These are phyloP conservation scores for Gossypium raimondii DNA, from an alignment of 345 rosid species.

Conservation along the genomic window DNA sequence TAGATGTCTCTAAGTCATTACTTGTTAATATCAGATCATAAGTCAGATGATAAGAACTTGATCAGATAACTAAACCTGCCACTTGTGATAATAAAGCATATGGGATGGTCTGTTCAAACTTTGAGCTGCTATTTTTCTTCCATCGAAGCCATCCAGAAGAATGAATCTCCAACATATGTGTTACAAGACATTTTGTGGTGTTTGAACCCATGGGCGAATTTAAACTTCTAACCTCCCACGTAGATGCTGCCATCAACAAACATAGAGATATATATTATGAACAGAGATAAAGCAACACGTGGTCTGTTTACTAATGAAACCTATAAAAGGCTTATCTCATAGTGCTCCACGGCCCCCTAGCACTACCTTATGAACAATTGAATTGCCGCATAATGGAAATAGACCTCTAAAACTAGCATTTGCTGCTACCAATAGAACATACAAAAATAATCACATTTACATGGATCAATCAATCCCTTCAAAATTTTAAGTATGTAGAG, in stretches of 20 bases:
- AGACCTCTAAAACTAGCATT: background rate
- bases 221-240: conserved; percentile 84
- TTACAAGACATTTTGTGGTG: conserved; percentile 62
- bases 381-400: background rate
- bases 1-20: conserved; percentile 13
- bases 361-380: background rate
- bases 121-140: conserved; percentile 67
- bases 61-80: conserved; percentile 47
- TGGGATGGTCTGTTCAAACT: conserved; percentile 78
- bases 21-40: background rate
- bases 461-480: background rate
- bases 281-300: background rate
- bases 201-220: conserved; percentile 55
- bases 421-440: background rate
- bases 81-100: conserved; percentile 83
- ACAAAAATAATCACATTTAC: conserved; percentile 4
- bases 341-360: background rate
- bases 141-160: conserved; percentile 68
- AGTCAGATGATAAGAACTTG: conserved; percentile 6
- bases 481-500: background rate
- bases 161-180: conserved; percentile 79
- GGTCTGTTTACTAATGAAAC: background rate
- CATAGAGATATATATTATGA: background rate
- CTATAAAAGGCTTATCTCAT: background rate
- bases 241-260: conserved; percentile 58